These are phyloP conservation scores for Ruellia speciosa DNA, from an alignment of 305 asterid species.

Conservation along the genomic window DNA sequence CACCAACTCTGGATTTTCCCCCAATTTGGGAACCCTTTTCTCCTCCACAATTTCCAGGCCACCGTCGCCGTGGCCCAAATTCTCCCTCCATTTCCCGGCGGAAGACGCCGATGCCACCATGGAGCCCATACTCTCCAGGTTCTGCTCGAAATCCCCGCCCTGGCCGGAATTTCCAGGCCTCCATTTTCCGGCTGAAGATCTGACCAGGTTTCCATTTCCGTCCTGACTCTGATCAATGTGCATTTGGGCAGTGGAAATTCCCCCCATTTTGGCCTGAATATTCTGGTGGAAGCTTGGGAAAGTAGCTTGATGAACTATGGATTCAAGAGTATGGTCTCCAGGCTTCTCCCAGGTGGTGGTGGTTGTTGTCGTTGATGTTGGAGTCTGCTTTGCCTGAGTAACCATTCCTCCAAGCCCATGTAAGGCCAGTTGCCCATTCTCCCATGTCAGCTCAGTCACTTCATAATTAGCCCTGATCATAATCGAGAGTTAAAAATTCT, in stretches of 20 bases:
- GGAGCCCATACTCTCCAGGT: neutral
- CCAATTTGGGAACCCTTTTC: too few relatives aligned
- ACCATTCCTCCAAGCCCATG: constrained; percentile 23
- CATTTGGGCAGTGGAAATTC: neutral
- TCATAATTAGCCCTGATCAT: constrained; percentile 35
- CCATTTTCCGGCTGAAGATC: constrained; percentile 8
- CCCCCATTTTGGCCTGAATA: constrained; percentile 11
- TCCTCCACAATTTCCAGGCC: neutral
- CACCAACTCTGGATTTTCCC: constrained; percentile 10
- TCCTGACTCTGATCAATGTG: constrained; percentile 9
- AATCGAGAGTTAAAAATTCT: neutral
- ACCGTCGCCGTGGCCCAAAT: neutral
- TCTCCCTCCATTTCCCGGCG: constrained; percentile 19
- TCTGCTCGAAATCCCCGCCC: neutral
- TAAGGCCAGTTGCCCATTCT: constrained; percentile 49
- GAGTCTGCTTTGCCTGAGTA: constrained; percentile 9
- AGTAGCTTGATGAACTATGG: constrained; percentile 49
- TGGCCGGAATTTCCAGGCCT: constrained; percentile 7
- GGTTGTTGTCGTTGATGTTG: neutral
- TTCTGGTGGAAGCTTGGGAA: neutral
- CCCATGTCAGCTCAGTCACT: constrained; percentile 53
- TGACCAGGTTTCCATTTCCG: neutral
- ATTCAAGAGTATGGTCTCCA: constrained; percentile 43
- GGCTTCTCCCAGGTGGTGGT: constrained; percentile 5
- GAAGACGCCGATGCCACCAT: neutral